These are phyloP conservation scores for Yamadazyma tumulicola DNA, from an alignment of 805 yeast genomes.

Conservation along the genomic window DNA sequence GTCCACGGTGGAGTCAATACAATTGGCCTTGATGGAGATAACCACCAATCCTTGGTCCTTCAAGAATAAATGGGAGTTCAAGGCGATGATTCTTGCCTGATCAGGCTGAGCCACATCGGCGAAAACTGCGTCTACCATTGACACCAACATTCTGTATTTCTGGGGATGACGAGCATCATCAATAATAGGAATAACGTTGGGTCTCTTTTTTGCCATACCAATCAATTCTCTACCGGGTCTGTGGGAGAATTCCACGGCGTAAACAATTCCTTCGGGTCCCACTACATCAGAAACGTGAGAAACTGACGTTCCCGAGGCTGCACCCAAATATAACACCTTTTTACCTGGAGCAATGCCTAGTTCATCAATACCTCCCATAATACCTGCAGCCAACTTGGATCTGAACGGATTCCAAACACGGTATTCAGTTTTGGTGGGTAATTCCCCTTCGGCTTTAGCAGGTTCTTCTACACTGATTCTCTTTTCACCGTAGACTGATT, in stretches of 20 bases:
- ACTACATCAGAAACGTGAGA: conserved; percentile 98
- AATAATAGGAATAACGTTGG: conserved; percentile 96
- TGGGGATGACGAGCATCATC: conserved; percentile 99
- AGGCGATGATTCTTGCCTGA: conserved; percentile 99
- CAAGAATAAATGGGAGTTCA: conserved; percentile 96
- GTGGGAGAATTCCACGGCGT: conserved; percentile 99
- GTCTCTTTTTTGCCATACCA: conserved; percentile 99
- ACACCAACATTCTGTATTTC: conserved; percentile 97
- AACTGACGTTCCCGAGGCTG: conserved; percentile 99
- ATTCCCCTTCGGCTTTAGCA: conserved; percentile 78
- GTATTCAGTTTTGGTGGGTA: conserved; percentile 94
- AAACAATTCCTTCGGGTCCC: conserved; percentile 98
- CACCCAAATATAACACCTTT: conserved; percentile 96
- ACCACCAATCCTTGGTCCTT: conserved; percentile 99
- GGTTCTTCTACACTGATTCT: conserved; percentile 93
- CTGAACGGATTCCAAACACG: conserved; percentile 99
- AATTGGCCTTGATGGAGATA: conserved; percentile 98
- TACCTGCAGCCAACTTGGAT: conserved; percentile 99
- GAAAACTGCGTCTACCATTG: conserved; percentile 98
- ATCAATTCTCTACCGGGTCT: conserved; percentile 99
- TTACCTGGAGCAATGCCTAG: conserved; percentile 96
- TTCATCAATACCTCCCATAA: conserved; percentile 99
- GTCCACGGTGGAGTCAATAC: conserved; percentile 99
- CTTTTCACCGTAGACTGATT: conserved; percentile 97
- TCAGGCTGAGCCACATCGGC: conserved; percentile 99